Evolutionary conservation across 441 rosid genomes (phyloP).

Genomic region (Brassica balearica): DNA sequence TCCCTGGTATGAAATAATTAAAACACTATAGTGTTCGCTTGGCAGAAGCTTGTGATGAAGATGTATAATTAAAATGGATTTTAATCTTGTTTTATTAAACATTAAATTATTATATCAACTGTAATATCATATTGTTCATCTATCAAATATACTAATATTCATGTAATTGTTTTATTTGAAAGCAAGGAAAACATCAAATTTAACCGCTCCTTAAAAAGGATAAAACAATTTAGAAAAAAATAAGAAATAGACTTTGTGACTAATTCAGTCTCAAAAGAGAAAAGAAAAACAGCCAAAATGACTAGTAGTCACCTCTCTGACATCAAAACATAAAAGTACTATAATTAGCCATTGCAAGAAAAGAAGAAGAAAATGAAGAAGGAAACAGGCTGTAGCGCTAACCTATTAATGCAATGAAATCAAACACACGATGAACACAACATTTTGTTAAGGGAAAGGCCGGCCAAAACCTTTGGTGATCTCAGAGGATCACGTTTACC

Average conservation of each 20-base stretch:
- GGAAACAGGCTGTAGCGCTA: neutral
- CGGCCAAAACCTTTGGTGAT: slow-evolving; percentile 5
- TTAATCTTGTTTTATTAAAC: slow-evolving; percentile 19
- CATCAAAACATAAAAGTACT: slow-evolving; percentile 10
- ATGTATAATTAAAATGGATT: slow-evolving; percentile 19
- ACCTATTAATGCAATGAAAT: slow-evolving; percentile 34
- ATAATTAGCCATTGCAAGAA: slow-evolving; percentile 35
- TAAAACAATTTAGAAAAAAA: no score
- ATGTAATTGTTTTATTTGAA: no score
- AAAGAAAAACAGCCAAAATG: slow-evolving; percentile 22
- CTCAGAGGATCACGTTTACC: slow-evolving; percentile 5
- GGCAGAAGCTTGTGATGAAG: slow-evolving; percentile 35
- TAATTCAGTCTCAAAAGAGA: neutral
- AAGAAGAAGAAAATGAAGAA: neutral
- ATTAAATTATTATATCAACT: no score
- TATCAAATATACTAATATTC: no score
- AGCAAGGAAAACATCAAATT: no score
- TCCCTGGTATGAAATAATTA: slow-evolving; percentile 19
- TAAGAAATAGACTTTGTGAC: no score
- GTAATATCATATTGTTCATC: no score
- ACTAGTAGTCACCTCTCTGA: slow-evolving; percentile 1
- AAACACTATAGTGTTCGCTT: slow-evolving; percentile 20
- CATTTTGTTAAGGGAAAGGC: slow-evolving; percentile 5
- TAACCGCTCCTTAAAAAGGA: no score
- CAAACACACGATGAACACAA: slow-evolving; percentile 15